Percentiles rank a stretch among this genome's conserved stretches.
Conservation (phyloP, 768 basidiomycete genomes). For the Tricholoma bakamatsutake region DNA sequence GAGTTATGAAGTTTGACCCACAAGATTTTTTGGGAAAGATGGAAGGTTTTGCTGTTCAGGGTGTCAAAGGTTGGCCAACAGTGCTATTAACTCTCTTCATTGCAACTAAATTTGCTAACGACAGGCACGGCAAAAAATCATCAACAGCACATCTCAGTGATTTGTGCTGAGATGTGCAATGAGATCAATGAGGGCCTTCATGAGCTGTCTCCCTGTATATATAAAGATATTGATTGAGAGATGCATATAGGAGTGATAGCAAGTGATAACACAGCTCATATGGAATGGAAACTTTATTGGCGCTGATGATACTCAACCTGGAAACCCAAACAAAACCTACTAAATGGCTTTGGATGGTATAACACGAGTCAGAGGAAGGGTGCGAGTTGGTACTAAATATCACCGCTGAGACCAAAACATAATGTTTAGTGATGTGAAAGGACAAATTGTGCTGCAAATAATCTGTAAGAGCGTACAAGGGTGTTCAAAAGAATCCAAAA, state of each 20-base stretch:
- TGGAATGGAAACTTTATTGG: constrained; percentile 12
- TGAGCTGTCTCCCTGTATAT: neutral
- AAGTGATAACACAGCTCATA: neutral
- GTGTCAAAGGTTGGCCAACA: constrained; percentile 9
- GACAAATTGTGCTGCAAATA: too few species aligned
- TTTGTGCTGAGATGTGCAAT: neutral
- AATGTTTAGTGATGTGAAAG: too few species aligned
- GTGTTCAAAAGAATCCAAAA: too few species aligned
- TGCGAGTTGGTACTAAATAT: too few species aligned
- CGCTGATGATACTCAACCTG: too few species aligned
- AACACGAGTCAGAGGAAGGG: too few species aligned
- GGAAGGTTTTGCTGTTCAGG: neutral
- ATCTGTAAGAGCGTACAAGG: too few species aligned
- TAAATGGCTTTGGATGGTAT: too few species aligned
- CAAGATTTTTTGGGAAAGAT: constrained; percentile 6
- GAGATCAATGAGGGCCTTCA: constrained; percentile 5
- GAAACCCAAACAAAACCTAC: too few species aligned
- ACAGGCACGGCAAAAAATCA: constrained; percentile 7
- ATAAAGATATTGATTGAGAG: neutral
- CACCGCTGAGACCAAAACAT: too few species aligned
- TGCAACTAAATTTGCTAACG: neutral
- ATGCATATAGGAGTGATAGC: neutral
- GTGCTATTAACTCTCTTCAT: neutral
- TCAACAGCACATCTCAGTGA: neutral
- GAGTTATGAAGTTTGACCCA: too few species aligned